These are phyloP conservation scores for Candida ficus DNA, from an alignment of 805 yeast genomes.

Conservation along the genomic window DNA sequence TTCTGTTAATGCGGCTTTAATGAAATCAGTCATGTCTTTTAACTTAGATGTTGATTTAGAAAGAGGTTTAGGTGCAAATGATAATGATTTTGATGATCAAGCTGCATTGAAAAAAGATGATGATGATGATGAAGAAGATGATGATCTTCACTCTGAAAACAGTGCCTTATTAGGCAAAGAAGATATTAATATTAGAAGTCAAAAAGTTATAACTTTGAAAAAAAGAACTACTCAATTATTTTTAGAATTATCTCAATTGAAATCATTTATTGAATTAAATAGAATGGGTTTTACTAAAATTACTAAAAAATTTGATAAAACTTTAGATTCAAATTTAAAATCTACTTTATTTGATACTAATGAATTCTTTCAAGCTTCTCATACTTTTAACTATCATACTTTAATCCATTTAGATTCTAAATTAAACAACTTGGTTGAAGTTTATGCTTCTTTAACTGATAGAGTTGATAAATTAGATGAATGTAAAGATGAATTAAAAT, in stretches of 20 bases:
- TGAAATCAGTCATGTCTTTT: constrained; percentile 17
- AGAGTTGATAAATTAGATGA: constrained; percentile 31
- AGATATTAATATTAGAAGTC: constrained; percentile 44
- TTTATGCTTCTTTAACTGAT: constrained; percentile 47
- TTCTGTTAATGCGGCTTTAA: constrained; percentile 17
- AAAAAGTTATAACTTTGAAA: constrained; percentile 61
- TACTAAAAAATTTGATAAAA: constrained; percentile 85
- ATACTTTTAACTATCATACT: constrained; percentile 51
- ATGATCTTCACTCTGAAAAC: constrained; percentile 36
- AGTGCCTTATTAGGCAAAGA: constrained; percentile 46
- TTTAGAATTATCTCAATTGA: constrained; percentile 73
- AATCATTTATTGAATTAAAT: constrained; percentile 79
- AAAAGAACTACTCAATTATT: constrained; percentile 57
- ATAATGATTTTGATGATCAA: constrained; percentile 28
- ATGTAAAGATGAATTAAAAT: constrained; percentile 50
- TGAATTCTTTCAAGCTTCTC: constrained; percentile 41
- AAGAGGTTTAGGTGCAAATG: constrained; percentile 10
- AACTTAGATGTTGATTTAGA: constrained; percentile 18
- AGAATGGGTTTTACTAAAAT: constrained; percentile 83
- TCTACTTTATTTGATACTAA: constrained; percentile 39
- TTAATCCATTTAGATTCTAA: constrained; percentile 44
- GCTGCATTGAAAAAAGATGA: constrained; percentile 22
- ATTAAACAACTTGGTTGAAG: constrained; percentile 45
- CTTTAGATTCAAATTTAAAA: constrained; percentile 51
- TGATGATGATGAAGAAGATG: constrained; percentile 35